Base-by-base conservation (phyloP, 2,329 filamentous ascomycete species). In the Stenocarpella maydis region DNA sequence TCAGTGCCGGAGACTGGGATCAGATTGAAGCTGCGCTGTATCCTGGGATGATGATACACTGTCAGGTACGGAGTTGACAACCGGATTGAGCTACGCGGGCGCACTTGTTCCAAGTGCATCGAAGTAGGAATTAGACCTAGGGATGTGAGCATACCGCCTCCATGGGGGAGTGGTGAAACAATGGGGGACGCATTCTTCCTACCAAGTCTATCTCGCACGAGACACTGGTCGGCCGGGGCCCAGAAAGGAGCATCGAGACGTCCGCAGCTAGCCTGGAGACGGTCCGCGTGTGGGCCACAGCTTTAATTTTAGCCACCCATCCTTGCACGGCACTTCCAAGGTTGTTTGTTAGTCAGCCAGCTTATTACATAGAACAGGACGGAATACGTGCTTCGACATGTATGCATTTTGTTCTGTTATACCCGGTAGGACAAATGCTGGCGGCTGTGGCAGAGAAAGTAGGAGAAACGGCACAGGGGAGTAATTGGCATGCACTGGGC, bases 91-190 rank as follows among this genome's bases (percentile, higher is more conserved):
- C 10, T 21, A 47, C 34, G 39, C 26, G 21, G 39, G 55, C 26
- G 55, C 31, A 31, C 19, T 61, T 47, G 12, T 47, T 41, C 58
- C 41, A 41, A 34, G 41, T 66, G 49, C 43, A 55, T 66, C 50
- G 41, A 43, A 21, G 21, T 47, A 37, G n/a, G 49, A 12, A 14
- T 54, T 37, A 34, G 26, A 24, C 41, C 31, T 58, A 50, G 61
- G 47, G 31, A 45, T 52, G 41, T 34, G 52, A 49, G 52, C 52
- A 49, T 58, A 15, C 58, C 52, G 52, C 52, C 64, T 58, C 58
- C 58, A 58, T 67, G 43, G 34, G 52, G 64, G 64, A 67, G 64
- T 58, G 43, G 41, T 58, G 52, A 67, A 49, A 67, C 64, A 67
- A 49, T 21, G 17, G 50, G 52, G 58, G 58, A n/a, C 53, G 58